Percentiles rank a stretch among this genome's conserved stretches.
phyloP scores from a whole-genome alignment of 1,139 yeast genomes.

The Pichia sp. region DNA sequence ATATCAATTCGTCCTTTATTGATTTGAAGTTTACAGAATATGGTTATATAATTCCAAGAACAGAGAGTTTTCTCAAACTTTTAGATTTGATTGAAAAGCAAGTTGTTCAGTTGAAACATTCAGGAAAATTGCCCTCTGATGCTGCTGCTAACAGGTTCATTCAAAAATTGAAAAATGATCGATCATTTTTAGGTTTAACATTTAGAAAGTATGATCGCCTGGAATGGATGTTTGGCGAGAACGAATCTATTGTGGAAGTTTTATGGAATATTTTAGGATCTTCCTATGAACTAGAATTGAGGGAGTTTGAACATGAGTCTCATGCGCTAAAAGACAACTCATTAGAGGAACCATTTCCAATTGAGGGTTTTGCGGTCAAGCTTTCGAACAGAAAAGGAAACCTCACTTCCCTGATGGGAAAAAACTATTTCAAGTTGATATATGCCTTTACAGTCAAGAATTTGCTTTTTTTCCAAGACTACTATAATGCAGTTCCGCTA shows the following conservation, averaged over 20 bases:
- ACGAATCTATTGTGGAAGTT: conserved; percentile 38
- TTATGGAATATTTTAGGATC: conserved; percentile 32
- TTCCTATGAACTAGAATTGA: conserved; percentile 47
- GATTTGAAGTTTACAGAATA: conserved; percentile 14
- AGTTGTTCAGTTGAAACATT: conserved; percentile 1
- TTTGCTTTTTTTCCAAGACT: conserved; percentile 49
- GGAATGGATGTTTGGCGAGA: conserved; percentile 62
- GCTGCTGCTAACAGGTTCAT: conserved; percentile 19
- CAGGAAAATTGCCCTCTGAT: conserved; percentile 6
- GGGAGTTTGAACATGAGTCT: conserved; percentile 44
- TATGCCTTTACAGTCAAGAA: conserved; percentile 61
- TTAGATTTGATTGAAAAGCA: conserved; percentile 12
- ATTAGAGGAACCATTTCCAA: conserved; percentile 49
- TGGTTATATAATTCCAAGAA: conserved; percentile 33
- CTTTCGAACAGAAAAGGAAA: conserved; percentile 47
- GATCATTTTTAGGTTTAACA: conserved; percentile 32
- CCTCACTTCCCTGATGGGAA: conserved; percentile 27
- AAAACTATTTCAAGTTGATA: conserved; percentile 43
- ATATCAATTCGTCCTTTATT: neutral
- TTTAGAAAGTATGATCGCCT: conserved; percentile 65
- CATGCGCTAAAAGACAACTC: conserved; percentile 21
- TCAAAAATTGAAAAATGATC: conserved; percentile 18
- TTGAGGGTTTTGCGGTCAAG: conserved; percentile 70
- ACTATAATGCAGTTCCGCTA: conserved; percentile 56
- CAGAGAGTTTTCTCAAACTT: conserved; percentile 31